These are phyloP conservation scores for Cardamine occulta DNA, from an alignment of 345 rosid genomes.

Conservation along the genomic window DNA sequence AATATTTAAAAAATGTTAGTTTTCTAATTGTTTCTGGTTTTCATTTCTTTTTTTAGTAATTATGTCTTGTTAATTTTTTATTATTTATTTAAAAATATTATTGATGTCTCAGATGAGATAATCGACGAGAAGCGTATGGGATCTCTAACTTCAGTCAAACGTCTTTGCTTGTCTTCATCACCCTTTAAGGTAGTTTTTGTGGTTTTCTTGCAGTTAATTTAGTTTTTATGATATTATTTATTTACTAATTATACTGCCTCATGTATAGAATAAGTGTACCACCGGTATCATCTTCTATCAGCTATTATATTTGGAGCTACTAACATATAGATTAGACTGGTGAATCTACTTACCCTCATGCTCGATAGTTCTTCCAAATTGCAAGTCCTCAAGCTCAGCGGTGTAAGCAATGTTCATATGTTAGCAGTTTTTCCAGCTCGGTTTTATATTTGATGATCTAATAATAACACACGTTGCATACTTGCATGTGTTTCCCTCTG, in stretches of 20 bases:
- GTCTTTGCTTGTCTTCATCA: not conserved
- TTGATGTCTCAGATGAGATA: not conserved
- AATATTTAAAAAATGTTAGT: too few relatives aligned
- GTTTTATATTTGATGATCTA: not conserved
- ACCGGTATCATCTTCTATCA: not conserved
- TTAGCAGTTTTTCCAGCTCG: not conserved
- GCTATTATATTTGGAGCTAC: not conserved
- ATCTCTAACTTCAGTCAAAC: conserved; percentile 9
- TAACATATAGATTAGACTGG: not conserved
- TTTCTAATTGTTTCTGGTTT: too few relatives aligned
- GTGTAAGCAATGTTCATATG: not conserved
- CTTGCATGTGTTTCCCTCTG: not conserved
- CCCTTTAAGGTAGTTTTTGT: not conserved
- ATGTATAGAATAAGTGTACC: not conserved
- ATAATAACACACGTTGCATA: not conserved
- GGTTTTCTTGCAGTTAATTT: not conserved
- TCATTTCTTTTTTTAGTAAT: too few relatives aligned
- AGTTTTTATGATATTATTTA: not conserved
- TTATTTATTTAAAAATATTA: not conserved
- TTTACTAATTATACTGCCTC: not conserved
- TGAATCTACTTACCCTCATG: conserved; percentile 1
- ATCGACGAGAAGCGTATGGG: not conserved
- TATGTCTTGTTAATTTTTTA: too few relatives aligned
- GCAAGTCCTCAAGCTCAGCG: not conserved
- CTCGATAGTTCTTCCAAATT: conserved; percentile 7